These are phyloP conservation scores for Phialocephala sp. DNA, from an alignment of 2,329 filamentous ascomycete species.

Conservation along the genomic window DNA sequence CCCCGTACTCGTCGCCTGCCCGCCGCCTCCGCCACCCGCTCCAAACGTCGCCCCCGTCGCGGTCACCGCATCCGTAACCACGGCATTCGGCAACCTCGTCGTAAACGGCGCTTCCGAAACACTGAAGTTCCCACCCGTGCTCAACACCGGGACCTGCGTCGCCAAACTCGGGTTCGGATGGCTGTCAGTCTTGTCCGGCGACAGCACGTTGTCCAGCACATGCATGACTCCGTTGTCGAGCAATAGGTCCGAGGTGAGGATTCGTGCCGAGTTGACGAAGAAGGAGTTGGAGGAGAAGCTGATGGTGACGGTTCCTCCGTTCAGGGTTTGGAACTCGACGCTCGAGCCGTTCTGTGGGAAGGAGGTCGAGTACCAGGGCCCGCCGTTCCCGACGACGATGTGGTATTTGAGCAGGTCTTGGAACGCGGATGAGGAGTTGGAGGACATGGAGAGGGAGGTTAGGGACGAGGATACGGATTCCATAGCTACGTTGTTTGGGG, in stretches of 20 bases:
- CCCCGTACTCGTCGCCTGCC: constrained; percentile 2
- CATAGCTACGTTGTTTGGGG: constrained; percentile 42
- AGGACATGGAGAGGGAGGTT: constrained; percentile 28
- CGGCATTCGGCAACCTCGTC: constrained; percentile 19
- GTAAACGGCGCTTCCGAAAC: constrained; percentile 18
- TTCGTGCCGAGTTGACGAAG: constrained; percentile 47
- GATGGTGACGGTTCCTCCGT: constrained; percentile 40
- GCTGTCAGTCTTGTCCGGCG: constrained; percentile 45
- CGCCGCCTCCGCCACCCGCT: constrained; percentile 7
- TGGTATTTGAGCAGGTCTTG: constrained; percentile 43
- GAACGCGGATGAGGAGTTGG: constrained; percentile 32
- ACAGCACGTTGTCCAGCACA: constrained; percentile 50
- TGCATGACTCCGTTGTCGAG: constrained; percentile 43
- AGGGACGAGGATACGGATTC: constrained; percentile 36
- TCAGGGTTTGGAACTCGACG: constrained; percentile 36
- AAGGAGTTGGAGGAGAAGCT: constrained; percentile 42
- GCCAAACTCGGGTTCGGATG: constrained; percentile 46
- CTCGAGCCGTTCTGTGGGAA: constrained; percentile 37
- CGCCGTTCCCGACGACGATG: too few species aligned
- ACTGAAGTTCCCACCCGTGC: constrained; percentile 14
- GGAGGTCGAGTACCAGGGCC: constrained; percentile 35
- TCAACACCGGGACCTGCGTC: constrained; percentile 45
- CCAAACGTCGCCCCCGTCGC: constrained; percentile 1
- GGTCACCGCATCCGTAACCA: constrained; percentile 7
- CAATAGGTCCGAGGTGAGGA: constrained; percentile 44